These are phyloP conservation scores for Irpex sp. DNA, from an alignment of 1,284 basidiomycete species.

Conservation along the genomic window DNA sequence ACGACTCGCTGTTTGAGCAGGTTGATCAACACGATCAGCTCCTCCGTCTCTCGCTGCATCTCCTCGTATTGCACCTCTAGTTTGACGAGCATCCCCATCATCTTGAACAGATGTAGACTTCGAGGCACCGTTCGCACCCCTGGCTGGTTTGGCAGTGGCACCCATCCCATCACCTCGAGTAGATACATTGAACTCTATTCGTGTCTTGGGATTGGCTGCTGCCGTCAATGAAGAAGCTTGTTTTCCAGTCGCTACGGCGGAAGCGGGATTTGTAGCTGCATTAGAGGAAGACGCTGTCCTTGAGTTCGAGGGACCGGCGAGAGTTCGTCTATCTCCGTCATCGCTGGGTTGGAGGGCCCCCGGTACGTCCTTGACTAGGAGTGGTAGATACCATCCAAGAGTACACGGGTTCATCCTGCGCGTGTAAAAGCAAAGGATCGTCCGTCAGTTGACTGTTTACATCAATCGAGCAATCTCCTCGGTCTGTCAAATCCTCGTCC, in stretches of 20 bases:
- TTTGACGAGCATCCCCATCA: neutral
- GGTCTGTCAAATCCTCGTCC: neutral
- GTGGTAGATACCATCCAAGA: constrained; percentile 89
- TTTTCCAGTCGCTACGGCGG: neutral
- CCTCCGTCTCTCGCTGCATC: neutral
- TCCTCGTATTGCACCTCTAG: neutral
- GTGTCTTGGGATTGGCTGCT: neutral
- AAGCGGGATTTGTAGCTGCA: neutral
- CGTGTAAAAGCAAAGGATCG: neutral
- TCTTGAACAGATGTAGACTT: neutral
- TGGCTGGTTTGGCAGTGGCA: neutral
- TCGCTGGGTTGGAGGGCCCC: constrained; percentile 67
- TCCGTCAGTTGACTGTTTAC: constrained; percentile 1
- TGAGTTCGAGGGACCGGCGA: neutral
- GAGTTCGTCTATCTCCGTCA: constrained; percentile 15
- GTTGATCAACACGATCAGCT: neutral
- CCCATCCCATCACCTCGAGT: neutral
- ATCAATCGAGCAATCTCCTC: constrained; percentile 6
- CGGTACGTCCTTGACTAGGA: constrained; percentile 69
- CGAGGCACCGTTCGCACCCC: constrained; percentile 4
- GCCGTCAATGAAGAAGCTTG: neutral
- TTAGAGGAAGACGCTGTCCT: neutral
- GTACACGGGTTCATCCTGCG: constrained; percentile 91
- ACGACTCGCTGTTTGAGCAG: neutral
- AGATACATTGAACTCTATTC: constrained; percentile 4